Percentiles rank a stretch among this genome's conserved stretches.
phyloP scores from a whole-genome alignment of 2,329 filamentous ascomycete species.

The Colletotrichum theobromicola region DNA sequence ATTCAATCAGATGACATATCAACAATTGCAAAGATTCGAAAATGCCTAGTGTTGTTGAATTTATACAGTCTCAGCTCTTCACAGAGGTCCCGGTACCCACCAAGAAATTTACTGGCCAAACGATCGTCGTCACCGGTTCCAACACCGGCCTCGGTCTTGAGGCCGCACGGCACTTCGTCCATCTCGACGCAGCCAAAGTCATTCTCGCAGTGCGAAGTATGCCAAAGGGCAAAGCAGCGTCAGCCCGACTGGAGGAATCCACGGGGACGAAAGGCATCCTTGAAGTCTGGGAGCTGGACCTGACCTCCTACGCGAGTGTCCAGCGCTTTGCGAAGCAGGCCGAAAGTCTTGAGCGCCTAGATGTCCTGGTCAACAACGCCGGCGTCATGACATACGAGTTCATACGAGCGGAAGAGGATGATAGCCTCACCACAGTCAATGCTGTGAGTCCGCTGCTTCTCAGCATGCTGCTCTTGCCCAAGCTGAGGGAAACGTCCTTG shows the following conservation, averaged over 20 bases:
- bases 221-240: constrained; percentile 44
- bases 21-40: not conserved
- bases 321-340: constrained; percentile 39
- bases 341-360: constrained; percentile 36
- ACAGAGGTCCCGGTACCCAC: not conserved
- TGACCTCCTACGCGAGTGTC: constrained; percentile 40
- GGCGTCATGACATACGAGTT: constrained; percentile 24
- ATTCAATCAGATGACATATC: no score
- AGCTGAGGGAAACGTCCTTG: constrained; percentile 38
- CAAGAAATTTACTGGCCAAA: not conserved
- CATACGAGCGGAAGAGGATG: constrained; percentile 39
- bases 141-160: constrained; percentile 10
- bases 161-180: not conserved
- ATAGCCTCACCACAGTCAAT: constrained; percentile 49
- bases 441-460: constrained; percentile 50
- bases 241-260: constrained; percentile 34
- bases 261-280: constrained; percentile 28
- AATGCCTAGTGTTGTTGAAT: not conserved
- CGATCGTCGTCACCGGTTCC: constrained; percentile 6
- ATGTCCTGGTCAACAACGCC: constrained; percentile 42
- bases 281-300: constrained; percentile 50
- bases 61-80: not conserved
- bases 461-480: constrained; percentile 45
- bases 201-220: constrained; percentile 46
- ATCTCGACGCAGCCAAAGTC: constrained; percentile 35